Percentiles rank a stretch among this genome's conserved stretches.
Conservation (phyloP, 495 filamentous ascomycete genomes). For the Hyaloscypha variabilis region DNA sequence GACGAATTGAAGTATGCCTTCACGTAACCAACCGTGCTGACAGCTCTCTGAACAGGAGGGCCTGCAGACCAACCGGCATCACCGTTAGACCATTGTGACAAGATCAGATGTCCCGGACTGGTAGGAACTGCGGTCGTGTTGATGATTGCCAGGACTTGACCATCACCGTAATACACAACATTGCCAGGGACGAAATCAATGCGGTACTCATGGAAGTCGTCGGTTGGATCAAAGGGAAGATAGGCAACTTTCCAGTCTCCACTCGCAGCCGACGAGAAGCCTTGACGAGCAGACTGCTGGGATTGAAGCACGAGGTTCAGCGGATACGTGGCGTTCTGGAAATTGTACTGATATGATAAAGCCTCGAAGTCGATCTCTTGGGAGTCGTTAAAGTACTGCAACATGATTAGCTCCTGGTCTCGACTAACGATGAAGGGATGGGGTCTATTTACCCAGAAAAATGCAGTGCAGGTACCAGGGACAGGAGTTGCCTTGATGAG, state of each 20-base stretch:
- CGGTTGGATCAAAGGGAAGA: constrained; percentile 64
- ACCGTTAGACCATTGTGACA: constrained; percentile 82
- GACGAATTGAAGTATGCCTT: constrained; percentile 82
- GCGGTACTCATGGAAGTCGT: constrained; percentile 72
- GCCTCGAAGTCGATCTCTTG: constrained; percentile 83
- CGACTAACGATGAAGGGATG: constrained; percentile 3
- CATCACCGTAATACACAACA: constrained; percentile 70
- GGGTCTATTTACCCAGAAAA: constrained; percentile 66
- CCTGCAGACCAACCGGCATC: constrained; percentile 68
- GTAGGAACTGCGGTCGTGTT: constrained; percentile 55
- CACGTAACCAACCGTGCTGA: constrained; percentile 63
- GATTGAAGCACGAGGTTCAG: constrained; percentile 77
- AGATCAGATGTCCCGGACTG: constrained; percentile 60
- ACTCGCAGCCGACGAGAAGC: constrained; percentile 59
- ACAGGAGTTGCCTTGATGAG: constrained; percentile 61
- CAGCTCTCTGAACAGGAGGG: constrained; percentile 62
- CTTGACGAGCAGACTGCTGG: constrained; percentile 49
- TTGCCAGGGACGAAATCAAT: constrained; percentile 67
- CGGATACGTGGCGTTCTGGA: constrained; percentile 46
- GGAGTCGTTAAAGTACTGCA: constrained; percentile 72
- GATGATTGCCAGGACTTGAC: constrained; percentile 55
- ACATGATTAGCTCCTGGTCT: constrained; percentile 3
- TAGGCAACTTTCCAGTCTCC: constrained; percentile 53
- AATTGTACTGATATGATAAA: constrained; percentile 61
- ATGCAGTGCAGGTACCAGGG: constrained; percentile 71